phyloP scores from a whole-genome alignment of 805 yeast genomes.

The Pichia eremophila region DNA sequence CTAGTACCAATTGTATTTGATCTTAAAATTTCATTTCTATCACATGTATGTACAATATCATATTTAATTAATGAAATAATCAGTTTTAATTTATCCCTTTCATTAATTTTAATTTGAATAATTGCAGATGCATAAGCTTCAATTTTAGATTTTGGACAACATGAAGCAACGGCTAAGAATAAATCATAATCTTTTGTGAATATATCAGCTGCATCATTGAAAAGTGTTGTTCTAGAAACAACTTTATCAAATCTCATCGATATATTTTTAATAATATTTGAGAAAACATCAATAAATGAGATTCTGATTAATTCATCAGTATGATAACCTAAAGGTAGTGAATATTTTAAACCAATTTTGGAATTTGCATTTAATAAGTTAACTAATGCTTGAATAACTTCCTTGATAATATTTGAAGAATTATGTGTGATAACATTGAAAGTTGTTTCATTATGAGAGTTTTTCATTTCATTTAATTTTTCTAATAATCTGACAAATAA shows the following conservation, averaged over 20 bases:
- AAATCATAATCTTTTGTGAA: constrained; percentile 30
- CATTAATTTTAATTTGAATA: constrained; percentile 42
- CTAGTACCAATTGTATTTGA: constrained; percentile 79
- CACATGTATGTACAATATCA: constrained; percentile 52
- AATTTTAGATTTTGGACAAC: constrained; percentile 61
- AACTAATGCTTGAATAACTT: constrained; percentile 55
- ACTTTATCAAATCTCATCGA: constrained; percentile 14
- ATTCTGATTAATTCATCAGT: constrained; percentile 54
- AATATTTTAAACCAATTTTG: constrained; percentile 67
- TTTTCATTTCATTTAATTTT: constrained; percentile 25
- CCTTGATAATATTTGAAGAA: constrained; percentile 46
- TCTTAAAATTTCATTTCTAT: constrained; percentile 66
- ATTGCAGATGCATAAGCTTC: constrained; percentile 62
- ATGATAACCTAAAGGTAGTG: constrained; percentile 72
- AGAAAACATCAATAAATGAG: constrained; percentile 70
- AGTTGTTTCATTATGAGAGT: constrained; percentile 1
- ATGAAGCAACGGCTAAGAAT: constrained; percentile 43
- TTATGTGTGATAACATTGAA: constrained; percentile 37
- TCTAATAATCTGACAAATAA: constrained; percentile 46
- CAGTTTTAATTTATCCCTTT: constrained; percentile 30
- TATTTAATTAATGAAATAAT: constrained; percentile 47
- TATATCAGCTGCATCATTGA: constrained; percentile 9
- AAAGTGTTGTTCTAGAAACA: constrained; percentile 5
- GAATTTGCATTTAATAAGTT: constrained; percentile 64
- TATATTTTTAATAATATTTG: constrained; percentile 42